phyloP scores from a whole-genome alignment of 306 rosid genomes.

The Pterocarpus macrocarpus region DNA sequence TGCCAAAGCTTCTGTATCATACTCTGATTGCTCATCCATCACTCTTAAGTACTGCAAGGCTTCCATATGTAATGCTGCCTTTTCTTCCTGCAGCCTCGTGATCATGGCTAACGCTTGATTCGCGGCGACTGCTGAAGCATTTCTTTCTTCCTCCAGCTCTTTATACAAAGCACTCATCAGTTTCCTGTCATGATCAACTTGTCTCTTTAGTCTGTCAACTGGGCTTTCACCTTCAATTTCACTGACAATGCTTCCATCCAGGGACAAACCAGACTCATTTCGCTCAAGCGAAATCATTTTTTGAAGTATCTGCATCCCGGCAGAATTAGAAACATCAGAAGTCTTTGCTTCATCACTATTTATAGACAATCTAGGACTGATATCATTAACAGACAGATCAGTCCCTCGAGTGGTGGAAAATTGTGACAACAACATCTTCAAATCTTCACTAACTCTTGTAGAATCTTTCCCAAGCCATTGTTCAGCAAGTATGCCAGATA shows the following conservation, averaged over 20 bases:
- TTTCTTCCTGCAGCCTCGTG: constrained; percentile 89
- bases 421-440: constrained; percentile 74
- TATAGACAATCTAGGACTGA: constrained; percentile 79
- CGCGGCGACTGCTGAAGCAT: constrained; percentile 80
- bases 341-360: constrained; percentile 69
- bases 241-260: constrained; percentile 81
- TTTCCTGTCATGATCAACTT: constrained; percentile 88
- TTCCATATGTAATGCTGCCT: constrained; percentile 87
- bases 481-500: constrained; percentile 73
- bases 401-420: constrained; percentile 73
- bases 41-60: constrained; percentile 80
- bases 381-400: constrained; percentile 64
- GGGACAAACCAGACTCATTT: constrained; percentile 87
- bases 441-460: constrained; percentile 78
- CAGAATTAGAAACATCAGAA: constrained; percentile 62
- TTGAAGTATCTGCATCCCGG: constrained; percentile 78
- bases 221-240: constrained; percentile 67
- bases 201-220: constrained; percentile 75
- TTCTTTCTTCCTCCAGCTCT: constrained; percentile 95
- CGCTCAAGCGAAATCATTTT: constrained; percentile 86
- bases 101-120: constrained; percentile 95
- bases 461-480: constrained; percentile 87
- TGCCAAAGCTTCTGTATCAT: constrained; percentile 75
- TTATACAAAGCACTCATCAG: constrained; percentile 70
- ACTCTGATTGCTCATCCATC: constrained; percentile 87